Base-by-base conservation (phyloP, 2,329 filamentous ascomycete species). In the Aspergillus oerlinghausenensis region DNA sequence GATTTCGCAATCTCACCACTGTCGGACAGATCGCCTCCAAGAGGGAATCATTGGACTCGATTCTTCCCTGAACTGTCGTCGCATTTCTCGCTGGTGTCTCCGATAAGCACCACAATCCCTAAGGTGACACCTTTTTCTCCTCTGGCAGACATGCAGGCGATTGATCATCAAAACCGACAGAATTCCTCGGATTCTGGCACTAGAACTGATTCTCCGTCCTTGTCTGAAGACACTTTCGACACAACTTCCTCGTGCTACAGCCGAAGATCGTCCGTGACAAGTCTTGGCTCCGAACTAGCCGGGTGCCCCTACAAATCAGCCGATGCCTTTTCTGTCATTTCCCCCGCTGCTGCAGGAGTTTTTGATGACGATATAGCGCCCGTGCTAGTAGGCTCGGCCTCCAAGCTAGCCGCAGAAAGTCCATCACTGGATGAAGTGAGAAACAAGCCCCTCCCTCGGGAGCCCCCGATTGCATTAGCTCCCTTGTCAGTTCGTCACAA, bases 391-490 rank as follows among this genome's bases (percentile, higher is more conserved):
- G 23, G 48, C 29, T 21, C 14, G 26, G 25, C 7, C 25, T 19
- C n/a, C 14, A 55, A 23, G 21, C 43, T 47, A 47, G 43, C 7
- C 43, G 43, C 17, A 47, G 17, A 26, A 47, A n/a, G 23, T 19
- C 43, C 43, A 11, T 47, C 43, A 47, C n/a, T 67, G 23, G 60
- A 62, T 11, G 64, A 73, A 23, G 54, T 70, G 21, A 71, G 63
- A 55, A 73, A 76, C 53, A 77, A 77, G 51, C 74, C 75, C 7
- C 66, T 78, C 4, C 75, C 76, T 17, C 64, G 69, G 4, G 72
- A 72, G 23, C 75, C 75, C 26, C 62, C 65, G 1, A 65, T 69
- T 40, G 61, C 64, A 50, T 53, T 71, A 48, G 60, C 64, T 5
- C 72, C 71, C n/a, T 56, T 71, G 3, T 57, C 64, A 8, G 60